Percentiles rank a stretch among this genome's conserved stretches.
Conservation (phyloP, 108 stramenopile species). For the Ochromonas danica region DNA sequence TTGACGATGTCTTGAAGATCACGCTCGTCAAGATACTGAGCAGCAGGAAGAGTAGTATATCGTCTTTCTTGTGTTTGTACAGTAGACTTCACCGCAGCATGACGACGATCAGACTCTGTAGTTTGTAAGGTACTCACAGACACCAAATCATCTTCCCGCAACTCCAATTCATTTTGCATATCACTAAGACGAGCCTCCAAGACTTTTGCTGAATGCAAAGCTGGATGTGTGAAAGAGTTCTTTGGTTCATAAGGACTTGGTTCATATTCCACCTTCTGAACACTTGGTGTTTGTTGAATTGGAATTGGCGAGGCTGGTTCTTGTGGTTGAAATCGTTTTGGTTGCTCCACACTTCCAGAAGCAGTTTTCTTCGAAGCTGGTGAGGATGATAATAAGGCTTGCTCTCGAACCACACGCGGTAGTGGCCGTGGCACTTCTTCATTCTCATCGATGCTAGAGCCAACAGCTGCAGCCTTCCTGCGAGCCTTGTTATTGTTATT, state of each 20-base stretch:
- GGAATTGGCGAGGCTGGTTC: neutral
- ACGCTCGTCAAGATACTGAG: neutral
- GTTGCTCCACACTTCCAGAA: too few relatives aligned
- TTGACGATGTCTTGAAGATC: neutral
- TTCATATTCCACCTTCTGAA: neutral
- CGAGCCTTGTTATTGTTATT: too few relatives aligned
- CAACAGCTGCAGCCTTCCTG: too few relatives aligned
- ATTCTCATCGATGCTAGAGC: too few relatives aligned
- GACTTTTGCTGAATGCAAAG: too few relatives aligned
- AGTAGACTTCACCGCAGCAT: neutral
- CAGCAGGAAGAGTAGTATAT: neutral
- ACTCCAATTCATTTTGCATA: neutral
- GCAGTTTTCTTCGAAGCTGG: too few relatives aligned
- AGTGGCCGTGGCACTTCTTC: too few relatives aligned
- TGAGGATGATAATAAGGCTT: too few relatives aligned
- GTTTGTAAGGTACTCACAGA: neutral
- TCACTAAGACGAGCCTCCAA: too few relatives aligned
- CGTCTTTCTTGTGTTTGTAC: neutral
- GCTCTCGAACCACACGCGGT: too few relatives aligned
- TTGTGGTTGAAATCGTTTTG: neutral
- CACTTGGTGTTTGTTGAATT: neutral
- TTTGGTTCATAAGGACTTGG: neutral
- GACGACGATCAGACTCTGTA: neutral
- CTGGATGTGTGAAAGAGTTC: neutral
- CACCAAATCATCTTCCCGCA: neutral